These are phyloP conservation scores for Rhododendron henanense DNA, from an alignment of 148 eudicot genomes.

Conservation along the genomic window DNA sequence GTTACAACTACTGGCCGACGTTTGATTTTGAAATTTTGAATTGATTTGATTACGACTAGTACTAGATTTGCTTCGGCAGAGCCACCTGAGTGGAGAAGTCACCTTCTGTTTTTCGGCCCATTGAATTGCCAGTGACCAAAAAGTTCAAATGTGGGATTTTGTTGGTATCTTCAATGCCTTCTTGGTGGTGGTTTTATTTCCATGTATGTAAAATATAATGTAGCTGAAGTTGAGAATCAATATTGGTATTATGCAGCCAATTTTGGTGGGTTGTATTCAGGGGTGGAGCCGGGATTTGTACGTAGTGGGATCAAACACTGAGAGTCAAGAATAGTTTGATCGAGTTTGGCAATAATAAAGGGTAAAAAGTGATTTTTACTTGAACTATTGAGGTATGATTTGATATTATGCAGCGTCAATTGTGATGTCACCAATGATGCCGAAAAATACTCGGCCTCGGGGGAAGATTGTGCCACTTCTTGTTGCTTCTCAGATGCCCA, in stretches of 20 bases:
- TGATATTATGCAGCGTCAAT: neutral
- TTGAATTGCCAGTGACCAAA: neutral
- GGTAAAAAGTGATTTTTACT: too few relatives aligned
- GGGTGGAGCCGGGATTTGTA: neutral
- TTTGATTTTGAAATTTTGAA: conserved; percentile 8
- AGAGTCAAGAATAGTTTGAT: too few relatives aligned
- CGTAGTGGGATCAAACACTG: too few relatives aligned
- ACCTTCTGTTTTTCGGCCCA: neutral
- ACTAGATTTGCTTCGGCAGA: neutral
- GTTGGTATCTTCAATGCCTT: neutral
- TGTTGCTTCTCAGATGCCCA: too few relatives aligned
- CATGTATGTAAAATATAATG: neutral
- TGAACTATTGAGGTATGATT: too few relatives aligned
- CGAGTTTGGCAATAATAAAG: neutral
- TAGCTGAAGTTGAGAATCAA: neutral
- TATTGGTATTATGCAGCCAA: neutral
- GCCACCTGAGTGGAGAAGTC: neutral
- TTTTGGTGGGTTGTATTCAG: neutral
- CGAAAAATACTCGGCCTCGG: neutral
- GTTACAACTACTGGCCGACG: conserved; percentile 17
- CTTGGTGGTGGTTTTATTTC: neutral
- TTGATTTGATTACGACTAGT: neutral
- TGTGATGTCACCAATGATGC: neutral
- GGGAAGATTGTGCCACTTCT: too few relatives aligned
- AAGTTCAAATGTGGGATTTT: neutral